Evolutionary conservation across 345 rosid genomes (phyloP).

Genomic region (Passiflora organensis): DNA sequence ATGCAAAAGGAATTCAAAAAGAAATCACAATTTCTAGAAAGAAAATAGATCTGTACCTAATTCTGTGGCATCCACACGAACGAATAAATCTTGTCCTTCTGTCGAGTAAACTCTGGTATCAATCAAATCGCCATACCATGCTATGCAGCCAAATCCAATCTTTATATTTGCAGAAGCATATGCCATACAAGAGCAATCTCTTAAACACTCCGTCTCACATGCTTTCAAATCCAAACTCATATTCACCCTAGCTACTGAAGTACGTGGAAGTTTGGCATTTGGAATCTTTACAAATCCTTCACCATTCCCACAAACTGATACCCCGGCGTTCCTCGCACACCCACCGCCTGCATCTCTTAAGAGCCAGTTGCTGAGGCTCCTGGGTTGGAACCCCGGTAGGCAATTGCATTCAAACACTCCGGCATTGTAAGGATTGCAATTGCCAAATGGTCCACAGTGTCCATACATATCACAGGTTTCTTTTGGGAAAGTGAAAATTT

Average conservation of each 20-base stretch:
- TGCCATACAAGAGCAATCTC: neutral
- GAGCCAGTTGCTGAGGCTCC: neutral
- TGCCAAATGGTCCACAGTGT: neutral
- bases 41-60: constrained; percentile 8
- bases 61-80: constrained; percentile 19
- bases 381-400: constrained; percentile 11
- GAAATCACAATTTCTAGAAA: too few relatives aligned
- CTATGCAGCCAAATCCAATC: constrained; percentile 6
- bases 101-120: neutral
- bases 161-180: neutral
- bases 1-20: neutral
- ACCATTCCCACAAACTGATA: neutral
- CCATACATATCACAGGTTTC: constrained; percentile 7
- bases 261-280: constrained; percentile 1
- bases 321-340: constrained; percentile 3
- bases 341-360: neutral
- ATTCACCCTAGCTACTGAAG: neutral
- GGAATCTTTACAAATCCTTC: constrained; percentile 7
- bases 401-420: constrained; percentile 6
- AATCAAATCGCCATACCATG: constrained; percentile 18
- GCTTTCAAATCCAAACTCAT: neutral
- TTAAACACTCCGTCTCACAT: constrained; percentile 4
- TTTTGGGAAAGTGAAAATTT: constrained; percentile 21
- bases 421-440: neutral
- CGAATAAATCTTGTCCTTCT: constrained; percentile 5